A percentile compares a stretch with the other conserved stretches of the same genome.
phyloP scores from a whole-genome alignment of 164 flowering plant species.

The Cinnamomum chago region DNA sequence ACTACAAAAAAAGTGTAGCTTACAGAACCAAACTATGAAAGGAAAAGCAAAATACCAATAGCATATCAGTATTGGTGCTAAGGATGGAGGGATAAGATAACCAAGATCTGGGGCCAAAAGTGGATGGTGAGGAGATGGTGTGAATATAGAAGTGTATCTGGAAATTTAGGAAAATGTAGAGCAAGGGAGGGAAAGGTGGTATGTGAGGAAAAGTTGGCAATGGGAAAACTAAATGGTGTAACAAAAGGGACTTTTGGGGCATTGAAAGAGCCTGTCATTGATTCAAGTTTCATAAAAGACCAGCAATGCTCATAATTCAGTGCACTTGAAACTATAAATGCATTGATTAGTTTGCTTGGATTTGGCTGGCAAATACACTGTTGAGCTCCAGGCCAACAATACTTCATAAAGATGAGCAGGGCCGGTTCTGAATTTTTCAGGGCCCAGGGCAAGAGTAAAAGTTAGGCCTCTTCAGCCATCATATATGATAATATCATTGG shows the following conservation, averaged over 20 bases:
- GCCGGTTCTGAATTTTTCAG: no score
- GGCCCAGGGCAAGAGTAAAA: no score
- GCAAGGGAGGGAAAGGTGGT: constrained; percentile 22
- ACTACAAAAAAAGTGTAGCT: no score
- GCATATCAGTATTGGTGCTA: constrained; percentile 4
- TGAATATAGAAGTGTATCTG: not conserved
- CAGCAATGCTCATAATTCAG: constrained; percentile 42
- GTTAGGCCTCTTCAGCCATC: no score
- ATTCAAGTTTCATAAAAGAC: constrained; percentile 38
- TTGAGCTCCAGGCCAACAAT: not conserved
- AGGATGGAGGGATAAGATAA: constrained; percentile 11
- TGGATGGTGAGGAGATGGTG: constrained; percentile 9
- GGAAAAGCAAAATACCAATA: not conserved
- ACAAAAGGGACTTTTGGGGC: constrained; percentile 31
- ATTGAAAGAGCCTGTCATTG: constrained; percentile 19
- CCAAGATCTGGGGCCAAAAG: constrained; percentile 6
- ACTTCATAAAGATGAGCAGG: not conserved
- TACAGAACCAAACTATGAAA: not conserved
- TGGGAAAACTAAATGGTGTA: constrained; percentile 27
- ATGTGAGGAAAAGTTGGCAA: constrained; percentile 14
- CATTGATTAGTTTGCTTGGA: constrained; percentile 36
- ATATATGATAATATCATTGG: no score
- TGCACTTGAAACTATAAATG: constrained; percentile 36
- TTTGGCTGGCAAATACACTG: not conserved
- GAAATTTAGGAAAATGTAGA: constrained; percentile 14